These are phyloP conservation scores for Lanmaoa rubissima DNA, from an alignment of 768 basidiomycete genomes.

Conservation along the genomic window DNA sequence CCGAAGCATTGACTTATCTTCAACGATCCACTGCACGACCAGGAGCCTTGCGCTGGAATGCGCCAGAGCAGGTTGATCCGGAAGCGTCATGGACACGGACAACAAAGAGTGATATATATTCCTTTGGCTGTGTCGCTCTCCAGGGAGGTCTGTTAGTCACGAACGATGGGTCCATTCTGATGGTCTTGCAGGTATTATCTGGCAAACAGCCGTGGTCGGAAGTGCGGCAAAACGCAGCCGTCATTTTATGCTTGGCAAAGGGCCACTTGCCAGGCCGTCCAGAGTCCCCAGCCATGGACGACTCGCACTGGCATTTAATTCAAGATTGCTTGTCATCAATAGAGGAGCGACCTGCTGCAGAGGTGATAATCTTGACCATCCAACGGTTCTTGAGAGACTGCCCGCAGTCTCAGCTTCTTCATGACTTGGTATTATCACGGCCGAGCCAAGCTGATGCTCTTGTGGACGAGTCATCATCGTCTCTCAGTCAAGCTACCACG, in stretches of 20 bases:
- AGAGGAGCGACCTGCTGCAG: neutral
- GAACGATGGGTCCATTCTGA: slow-evolving; percentile 6
- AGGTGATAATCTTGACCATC: neutral
- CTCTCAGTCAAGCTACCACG: neutral
- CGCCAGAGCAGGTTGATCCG: slow-evolving; percentile 31
- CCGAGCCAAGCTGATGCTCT: neutral
- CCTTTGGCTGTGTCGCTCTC: slow-evolving; percentile 28
- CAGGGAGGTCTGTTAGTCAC: slow-evolving; percentile 39
- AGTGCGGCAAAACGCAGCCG: neutral
- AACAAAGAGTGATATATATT: slow-evolving; percentile 15
- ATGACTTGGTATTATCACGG: neutral
- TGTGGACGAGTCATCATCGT: neutral
- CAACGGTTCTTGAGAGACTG: neutral
- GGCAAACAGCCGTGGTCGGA: slow-evolving; percentile 8
- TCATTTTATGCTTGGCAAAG: slow-evolving; percentile 5
- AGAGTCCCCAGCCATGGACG: neutral
- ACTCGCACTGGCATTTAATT: slow-evolving; percentile 6
- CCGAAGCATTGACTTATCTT: slow-evolving; percentile 7
- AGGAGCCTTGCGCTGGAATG: slow-evolving; percentile 43
- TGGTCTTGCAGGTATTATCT: neutral
- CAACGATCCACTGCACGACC: slow-evolving; percentile 29
- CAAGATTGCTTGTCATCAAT: slow-evolving; percentile 1
- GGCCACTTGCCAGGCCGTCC: slow-evolving; percentile 4
- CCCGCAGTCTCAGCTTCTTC: neutral
- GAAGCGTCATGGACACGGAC: slow-evolving; percentile 5